Evolutionary conservation across 495 filamentous ascomycete species (phyloP).

Genomic region (Podospora tetraspora): DNA sequence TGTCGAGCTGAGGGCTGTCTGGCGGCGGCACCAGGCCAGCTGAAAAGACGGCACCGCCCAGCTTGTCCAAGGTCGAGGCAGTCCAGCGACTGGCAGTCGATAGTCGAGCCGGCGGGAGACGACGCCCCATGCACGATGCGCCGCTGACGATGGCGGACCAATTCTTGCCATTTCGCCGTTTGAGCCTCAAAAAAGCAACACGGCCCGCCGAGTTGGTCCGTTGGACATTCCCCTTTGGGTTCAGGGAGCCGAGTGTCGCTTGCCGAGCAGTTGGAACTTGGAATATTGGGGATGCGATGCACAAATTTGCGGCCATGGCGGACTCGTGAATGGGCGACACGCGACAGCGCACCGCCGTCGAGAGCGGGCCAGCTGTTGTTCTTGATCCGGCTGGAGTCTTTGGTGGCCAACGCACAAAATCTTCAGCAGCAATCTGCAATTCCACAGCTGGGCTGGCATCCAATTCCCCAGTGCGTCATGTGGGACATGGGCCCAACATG

Average conservation of each 20-base stretch:
- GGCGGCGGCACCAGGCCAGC: conserved; percentile 16
- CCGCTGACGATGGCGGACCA: neutral
- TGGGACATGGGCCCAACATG: neutral
- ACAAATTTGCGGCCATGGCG: neutral
- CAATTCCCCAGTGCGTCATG: neutral
- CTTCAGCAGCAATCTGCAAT: neutral
- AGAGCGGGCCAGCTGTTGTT: neutral
- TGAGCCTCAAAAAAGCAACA: conserved; percentile 4
- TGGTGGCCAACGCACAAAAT: neutral
- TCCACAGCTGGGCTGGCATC: neutral
- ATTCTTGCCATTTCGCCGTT: conserved; percentile 7
- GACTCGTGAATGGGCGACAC: neutral
- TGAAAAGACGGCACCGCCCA: conserved; percentile 17
- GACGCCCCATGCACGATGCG: neutral
- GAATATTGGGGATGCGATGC: neutral
- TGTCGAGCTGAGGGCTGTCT: conserved; percentile 20
- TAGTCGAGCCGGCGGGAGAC: neutral
- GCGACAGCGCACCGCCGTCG: neutral
- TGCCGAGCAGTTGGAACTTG: neutral
- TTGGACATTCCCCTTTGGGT: neutral
- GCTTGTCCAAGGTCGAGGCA: neutral
- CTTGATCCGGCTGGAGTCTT: neutral
- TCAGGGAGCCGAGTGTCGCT: neutral
- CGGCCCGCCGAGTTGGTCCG: neutral
- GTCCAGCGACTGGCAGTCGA: neutral